Evolutionary conservation across 2,329 filamentous ascomycete species (phyloP).

Genomic region (Cryphonectria carpinicola): DNA sequence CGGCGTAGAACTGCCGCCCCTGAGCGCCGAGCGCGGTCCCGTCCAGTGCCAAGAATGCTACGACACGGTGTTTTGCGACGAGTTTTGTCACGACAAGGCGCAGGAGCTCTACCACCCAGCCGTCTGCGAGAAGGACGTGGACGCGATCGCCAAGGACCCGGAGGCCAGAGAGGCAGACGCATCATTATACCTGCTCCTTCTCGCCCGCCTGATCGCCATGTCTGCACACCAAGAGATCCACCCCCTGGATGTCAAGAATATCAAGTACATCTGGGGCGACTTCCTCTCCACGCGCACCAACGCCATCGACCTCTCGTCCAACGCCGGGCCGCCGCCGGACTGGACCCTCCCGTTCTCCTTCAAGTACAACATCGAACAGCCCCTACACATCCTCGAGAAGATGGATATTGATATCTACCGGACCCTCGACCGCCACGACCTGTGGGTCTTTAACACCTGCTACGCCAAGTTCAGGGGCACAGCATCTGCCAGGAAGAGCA

Average conservation of each 20-base stretch:
- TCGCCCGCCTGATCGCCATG: constrained; percentile 67
- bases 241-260: constrained; percentile 65
- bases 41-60: constrained; percentile 64
- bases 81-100: constrained; percentile 61
- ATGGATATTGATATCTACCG: constrained; percentile 81
- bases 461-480: constrained; percentile 94
- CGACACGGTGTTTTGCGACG: constrained; percentile 69
- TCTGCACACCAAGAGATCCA: constrained; percentile 62
- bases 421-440: constrained; percentile 61
- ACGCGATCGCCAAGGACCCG: constrained; percentile 67
- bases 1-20: constrained; percentile 69
- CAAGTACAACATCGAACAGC: constrained; percentile 72
- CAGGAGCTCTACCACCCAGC: constrained; percentile 65
- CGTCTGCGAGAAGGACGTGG: constrained; percentile 68
- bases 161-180: constrained; percentile 63
- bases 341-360: constrained; percentile 81
- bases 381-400: constrained; percentile 78
- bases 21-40: constrained; percentile 52
- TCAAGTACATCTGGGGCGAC: constrained; percentile 73
- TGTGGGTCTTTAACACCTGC: constrained; percentile 88
- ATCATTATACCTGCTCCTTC: constrained; percentile 65
- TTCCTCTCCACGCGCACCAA: constrained; percentile 59
- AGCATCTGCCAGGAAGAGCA: constrained; percentile 81
- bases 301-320: constrained; percentile 57
- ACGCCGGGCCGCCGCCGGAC: constrained; percentile 59